Percentiles rank a stretch among this genome's conserved stretches.
Conservation (phyloP, 805 yeast genomes). For the Wickerhamomyces hampshirensis region DNA sequence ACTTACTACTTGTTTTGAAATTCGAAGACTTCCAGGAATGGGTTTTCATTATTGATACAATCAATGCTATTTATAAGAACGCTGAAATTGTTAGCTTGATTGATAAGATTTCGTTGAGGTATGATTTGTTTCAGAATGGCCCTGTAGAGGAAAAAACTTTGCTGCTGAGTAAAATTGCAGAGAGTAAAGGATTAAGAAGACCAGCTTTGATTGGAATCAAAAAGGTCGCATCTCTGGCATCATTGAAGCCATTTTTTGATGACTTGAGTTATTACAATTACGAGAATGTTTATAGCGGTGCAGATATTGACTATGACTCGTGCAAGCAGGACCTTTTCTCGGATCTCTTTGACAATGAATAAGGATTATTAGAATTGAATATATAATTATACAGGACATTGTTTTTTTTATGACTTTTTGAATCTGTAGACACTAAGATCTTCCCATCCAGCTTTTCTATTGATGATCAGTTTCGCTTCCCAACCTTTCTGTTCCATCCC, state of each 20-base stretch:
- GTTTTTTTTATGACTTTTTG: conserved; percentile 8
- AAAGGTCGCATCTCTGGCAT: conserved; percentile 34
- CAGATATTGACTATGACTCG: conserved; percentile 33
- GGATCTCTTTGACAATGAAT: conserved; percentile 43
- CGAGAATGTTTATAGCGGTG: conserved; percentile 59
- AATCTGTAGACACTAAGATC: conserved; percentile 74
- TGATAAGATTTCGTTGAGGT: conserved; percentile 19
- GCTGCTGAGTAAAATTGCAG: conserved; percentile 15
- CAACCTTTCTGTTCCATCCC: conserved; percentile 48
- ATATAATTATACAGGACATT: not conserved
- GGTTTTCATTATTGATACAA: conserved; percentile 73
- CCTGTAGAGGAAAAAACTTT: conserved; percentile 15
- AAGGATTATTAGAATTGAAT: no score
- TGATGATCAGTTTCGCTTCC: conserved; percentile 46
- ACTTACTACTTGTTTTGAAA: conserved; percentile 60
- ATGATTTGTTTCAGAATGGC: conserved; percentile 21
- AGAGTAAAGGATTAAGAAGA: conserved; percentile 26
- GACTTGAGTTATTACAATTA: conserved; percentile 59
- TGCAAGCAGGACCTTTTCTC: conserved; percentile 53
- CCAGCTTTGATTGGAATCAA: conserved; percentile 36
- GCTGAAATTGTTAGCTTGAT: conserved; percentile 23
- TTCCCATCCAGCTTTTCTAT: conserved; percentile 95
- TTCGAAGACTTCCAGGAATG: conserved; percentile 85
- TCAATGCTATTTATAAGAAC: conserved; percentile 48
- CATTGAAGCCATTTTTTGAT: conserved; percentile 61